Conservation (phyloP, 306 rosid species). For the Malus domestica region DNA sequence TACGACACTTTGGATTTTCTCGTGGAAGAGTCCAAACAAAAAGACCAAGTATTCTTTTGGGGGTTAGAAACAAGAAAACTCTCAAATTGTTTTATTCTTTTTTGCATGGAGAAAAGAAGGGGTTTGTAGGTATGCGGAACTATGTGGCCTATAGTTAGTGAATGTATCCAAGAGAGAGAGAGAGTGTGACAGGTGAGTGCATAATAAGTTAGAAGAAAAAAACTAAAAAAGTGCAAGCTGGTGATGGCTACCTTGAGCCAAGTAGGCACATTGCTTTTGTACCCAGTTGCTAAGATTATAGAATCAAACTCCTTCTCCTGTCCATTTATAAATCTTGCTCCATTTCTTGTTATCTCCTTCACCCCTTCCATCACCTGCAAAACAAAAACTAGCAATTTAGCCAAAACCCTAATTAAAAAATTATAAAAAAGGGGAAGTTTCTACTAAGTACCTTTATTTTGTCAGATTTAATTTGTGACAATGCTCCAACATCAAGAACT, state of each 20-base stretch:
- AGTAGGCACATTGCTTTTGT: constrained; percentile 86
- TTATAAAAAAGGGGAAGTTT: not conserved
- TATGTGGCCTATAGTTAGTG: not conserved
- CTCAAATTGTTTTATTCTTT: constrained; percentile 41
- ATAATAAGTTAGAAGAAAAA: constrained; percentile 56
- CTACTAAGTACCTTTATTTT: constrained; percentile 58
- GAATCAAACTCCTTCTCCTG: constrained; percentile 83
- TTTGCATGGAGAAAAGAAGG: constrained; percentile 67
- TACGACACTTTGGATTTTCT: not conserved
- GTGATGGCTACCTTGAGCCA: constrained; percentile 76
- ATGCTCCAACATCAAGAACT: constrained; percentile 80
- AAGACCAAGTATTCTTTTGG: not conserved
- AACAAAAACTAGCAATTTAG: not conserved
- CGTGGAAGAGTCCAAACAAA: constrained; percentile 9
- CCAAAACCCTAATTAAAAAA: not conserved
- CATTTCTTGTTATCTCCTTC: constrained; percentile 80
- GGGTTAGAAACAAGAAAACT: not conserved
- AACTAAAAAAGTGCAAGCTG: constrained; percentile 21
- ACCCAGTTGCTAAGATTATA: constrained; percentile 95
- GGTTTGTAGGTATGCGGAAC: constrained; percentile 35
- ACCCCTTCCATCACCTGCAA: constrained; percentile 65
- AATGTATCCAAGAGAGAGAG: constrained; percentile 44
- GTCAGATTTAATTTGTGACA: constrained; percentile 58
- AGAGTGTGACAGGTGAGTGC: constrained; percentile 30
- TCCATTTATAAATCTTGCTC: constrained; percentile 81